These are phyloP conservation scores for Pueraria montana DNA, from an alignment of 306 rosid species.

Conservation along the genomic window DNA sequence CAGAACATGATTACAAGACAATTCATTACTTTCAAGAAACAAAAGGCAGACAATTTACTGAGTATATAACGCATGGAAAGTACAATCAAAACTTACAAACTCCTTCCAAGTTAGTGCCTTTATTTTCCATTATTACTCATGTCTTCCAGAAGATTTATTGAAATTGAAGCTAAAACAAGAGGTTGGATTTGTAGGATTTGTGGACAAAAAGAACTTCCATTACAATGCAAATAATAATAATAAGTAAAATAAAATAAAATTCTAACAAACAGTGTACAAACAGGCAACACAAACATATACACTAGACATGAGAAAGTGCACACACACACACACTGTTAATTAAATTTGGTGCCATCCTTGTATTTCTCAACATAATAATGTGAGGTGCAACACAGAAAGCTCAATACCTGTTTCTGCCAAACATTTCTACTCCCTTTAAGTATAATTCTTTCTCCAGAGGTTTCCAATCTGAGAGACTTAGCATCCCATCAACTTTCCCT, in stretches of 20 bases:
- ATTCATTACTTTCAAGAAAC: neutral
- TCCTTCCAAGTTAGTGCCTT: slow-evolving; percentile 23
- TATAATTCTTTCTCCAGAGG: slow-evolving; percentile 88
- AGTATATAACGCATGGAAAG: slow-evolving; percentile 5
- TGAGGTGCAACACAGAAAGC: slow-evolving; percentile 36
- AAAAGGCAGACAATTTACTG: neutral
- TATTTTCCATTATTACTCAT: slow-evolving; percentile 24
- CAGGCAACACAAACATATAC: slow-evolving; percentile 31
- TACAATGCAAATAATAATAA: neutral
- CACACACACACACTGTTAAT: slow-evolving; percentile 28
- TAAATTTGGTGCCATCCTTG: slow-evolving; percentile 26
- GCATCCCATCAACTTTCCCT: slow-evolving; percentile 53
- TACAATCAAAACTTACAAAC: neutral
- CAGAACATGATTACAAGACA: neutral
- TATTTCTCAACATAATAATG: slow-evolving; percentile 36
- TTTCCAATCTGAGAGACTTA: slow-evolving; percentile 73
- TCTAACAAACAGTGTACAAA: slow-evolving; percentile 6
- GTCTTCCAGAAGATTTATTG: slow-evolving; percentile 34
- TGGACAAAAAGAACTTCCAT: slow-evolving; percentile 34
- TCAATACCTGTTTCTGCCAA: slow-evolving; percentile 88
- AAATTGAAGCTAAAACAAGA: slow-evolving; percentile 43
- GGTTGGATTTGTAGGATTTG: slow-evolving; percentile 30
- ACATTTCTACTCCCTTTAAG: slow-evolving; percentile 93
- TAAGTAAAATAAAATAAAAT: neutral
- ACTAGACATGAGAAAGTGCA: slow-evolving; percentile 34